These are phyloP conservation scores for Cercospora sojina DNA, from an alignment of 2,329 filamentous ascomycete genomes.

Conservation along the genomic window DNA sequence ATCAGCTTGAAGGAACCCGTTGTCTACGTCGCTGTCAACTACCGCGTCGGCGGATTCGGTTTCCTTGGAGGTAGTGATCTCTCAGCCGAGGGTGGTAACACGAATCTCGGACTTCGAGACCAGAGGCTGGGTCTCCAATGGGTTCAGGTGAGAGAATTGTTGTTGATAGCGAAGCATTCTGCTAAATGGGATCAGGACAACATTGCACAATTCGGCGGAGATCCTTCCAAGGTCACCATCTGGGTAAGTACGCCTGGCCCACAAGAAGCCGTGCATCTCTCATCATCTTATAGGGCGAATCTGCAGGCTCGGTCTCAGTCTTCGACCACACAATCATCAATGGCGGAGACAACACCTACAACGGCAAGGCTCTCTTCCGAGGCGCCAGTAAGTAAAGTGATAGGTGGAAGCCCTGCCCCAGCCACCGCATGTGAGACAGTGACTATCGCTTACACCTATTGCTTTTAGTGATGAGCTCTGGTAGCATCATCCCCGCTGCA, in stretches of 20 bases:
- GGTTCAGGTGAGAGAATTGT: slow-evolving; percentile 28
- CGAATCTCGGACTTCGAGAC: slow-evolving; percentile 39
- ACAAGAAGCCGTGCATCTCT: background rate
- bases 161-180: background rate
- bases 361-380: slow-evolving; percentile 71
- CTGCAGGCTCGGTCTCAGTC: slow-evolving; percentile 61
- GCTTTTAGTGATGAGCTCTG: slow-evolving; percentile 82
- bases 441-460: too few relatives aligned
- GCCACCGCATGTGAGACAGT: too few relatives aligned
- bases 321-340: slow-evolving; percentile 75
- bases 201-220: slow-evolving; percentile 60
- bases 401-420: too few relatives aligned
- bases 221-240: slow-evolving; percentile 65
- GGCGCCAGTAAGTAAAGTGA: too few relatives aligned
- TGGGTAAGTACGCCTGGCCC: slow-evolving; percentile 50
- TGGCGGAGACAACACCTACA: slow-evolving; percentile 70
- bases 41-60: slow-evolving; percentile 46
- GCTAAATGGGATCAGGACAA: slow-evolving; percentile 45
- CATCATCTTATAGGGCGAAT: slow-evolving; percentile 36
- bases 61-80: slow-evolving; percentile 38
- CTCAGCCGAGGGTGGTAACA: slow-evolving; percentile 36
- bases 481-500: slow-evolving; percentile 61
- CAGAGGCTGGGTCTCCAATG: slow-evolving; percentile 36
- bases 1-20: slow-evolving; percentile 60
- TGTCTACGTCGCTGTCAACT: slow-evolving; percentile 75